Conservation (phyloP, 2,329 filamentous ascomycete species). For the Clarireedia homoeocarpa region DNA sequence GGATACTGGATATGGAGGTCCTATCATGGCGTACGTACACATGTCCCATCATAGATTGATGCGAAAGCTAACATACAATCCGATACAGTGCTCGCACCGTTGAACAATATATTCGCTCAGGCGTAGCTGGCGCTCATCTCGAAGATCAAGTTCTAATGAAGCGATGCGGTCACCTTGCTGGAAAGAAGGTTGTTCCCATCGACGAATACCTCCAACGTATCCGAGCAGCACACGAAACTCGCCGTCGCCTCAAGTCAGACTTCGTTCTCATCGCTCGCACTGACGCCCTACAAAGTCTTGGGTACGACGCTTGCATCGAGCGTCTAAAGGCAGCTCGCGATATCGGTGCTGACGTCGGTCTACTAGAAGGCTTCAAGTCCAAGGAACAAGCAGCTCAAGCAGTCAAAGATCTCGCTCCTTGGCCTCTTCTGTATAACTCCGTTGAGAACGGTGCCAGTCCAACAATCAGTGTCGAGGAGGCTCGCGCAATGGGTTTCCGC, state of each 20-base stretch:
- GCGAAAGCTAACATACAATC: not conserved
- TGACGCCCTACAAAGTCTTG: constrained; percentile 49
- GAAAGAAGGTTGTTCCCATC: constrained; percentile 48
- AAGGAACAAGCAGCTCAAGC: constrained; percentile 40
- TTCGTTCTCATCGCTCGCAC: constrained; percentile 59
- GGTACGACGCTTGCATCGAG: constrained; percentile 47
- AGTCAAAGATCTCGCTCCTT: constrained; percentile 40
- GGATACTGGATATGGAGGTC: constrained; percentile 37
- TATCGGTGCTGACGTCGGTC: constrained; percentile 50
- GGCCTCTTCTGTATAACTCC: constrained; percentile 48
- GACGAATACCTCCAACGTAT: constrained; percentile 48
- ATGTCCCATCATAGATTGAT: too few species aligned
- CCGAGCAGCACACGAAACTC: constrained; percentile 44
- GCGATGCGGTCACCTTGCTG: constrained; percentile 56
- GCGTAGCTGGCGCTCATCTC: constrained; percentile 53
- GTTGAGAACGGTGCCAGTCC: constrained; percentile 50
- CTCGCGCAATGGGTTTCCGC: constrained; percentile 47
- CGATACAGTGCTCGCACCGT: constrained; percentile 28
- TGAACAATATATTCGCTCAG: constrained; percentile 43
- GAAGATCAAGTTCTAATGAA: constrained; percentile 57
- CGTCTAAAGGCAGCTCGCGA: constrained; percentile 43
- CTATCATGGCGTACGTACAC: too few species aligned
- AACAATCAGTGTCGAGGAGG: constrained; percentile 43
- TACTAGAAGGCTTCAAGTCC: constrained; percentile 50
- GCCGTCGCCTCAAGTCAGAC: constrained; percentile 42